A percentile compares a stretch with the other conserved stretches of the same genome.
phyloP scores from a whole-genome alignment of 2,329 filamentous ascomycete genomes.

The Fusarium sacchari region DNA sequence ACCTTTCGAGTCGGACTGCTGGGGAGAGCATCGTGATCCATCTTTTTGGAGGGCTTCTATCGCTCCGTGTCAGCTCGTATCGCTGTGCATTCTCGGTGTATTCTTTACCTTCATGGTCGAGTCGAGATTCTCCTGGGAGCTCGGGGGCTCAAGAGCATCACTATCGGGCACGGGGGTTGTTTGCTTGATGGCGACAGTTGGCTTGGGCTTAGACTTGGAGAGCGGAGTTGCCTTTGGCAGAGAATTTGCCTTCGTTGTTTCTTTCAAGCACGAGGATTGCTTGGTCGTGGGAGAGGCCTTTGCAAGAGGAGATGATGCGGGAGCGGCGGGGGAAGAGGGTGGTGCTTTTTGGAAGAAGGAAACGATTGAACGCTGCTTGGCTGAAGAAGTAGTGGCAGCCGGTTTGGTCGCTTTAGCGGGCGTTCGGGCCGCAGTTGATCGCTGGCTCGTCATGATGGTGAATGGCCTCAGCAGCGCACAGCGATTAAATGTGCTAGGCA shows the following conservation, averaged over 20 bases:
- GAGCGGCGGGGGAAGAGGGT: constrained; percentile 46
- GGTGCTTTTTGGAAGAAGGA: constrained; percentile 58
- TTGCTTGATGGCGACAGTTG: constrained; percentile 48
- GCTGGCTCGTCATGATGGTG: constrained; percentile 46
- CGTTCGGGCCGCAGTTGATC: constrained; percentile 45
- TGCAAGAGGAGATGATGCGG: constrained; percentile 47
- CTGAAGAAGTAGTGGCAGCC: constrained; percentile 45
- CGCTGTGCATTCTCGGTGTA: constrained; percentile 5
- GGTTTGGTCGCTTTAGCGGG: constrained; percentile 48
- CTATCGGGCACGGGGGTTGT: constrained; percentile 84
- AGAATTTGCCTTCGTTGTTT: constrained; percentile 55
- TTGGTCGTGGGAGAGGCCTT: constrained; percentile 48
- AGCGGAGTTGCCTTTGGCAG: constrained; percentile 58
- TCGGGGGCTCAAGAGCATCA: constrained; percentile 73
- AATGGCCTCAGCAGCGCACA: not conserved
- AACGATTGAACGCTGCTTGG: constrained; percentile 56
- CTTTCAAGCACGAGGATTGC: constrained; percentile 51
- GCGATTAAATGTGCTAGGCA: not conserved
- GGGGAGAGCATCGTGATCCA: constrained; percentile 24
- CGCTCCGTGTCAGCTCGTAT: constrained; percentile 50
- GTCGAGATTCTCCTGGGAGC: constrained; percentile 73
- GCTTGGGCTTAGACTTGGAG: constrained; percentile 36
- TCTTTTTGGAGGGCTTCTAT: constrained; percentile 52
- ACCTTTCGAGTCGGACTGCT: constrained; percentile 87
- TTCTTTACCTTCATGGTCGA: constrained; percentile 33